Evolutionary conservation across 106 monocot genomes (phyloP).

Genomic region (Phalaenopsis equestris): DNA sequence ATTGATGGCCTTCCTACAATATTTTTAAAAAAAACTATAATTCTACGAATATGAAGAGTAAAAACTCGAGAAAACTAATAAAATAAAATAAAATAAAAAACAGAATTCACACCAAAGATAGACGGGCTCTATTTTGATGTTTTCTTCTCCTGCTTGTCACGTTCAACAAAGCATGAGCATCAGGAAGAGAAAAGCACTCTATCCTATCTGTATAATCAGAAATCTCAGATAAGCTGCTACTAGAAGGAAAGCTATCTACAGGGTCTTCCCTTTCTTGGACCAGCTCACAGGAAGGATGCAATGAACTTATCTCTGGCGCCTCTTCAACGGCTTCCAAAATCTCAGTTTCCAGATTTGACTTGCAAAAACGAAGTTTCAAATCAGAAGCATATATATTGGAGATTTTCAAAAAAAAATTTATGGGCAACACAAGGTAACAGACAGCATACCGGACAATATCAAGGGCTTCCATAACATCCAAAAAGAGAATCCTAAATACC

Average conservation of each 20-base stretch:
- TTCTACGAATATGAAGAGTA: background rate
- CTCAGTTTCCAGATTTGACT: constrained; percentile 9
- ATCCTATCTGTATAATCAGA: constrained; percentile 9
- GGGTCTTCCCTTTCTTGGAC: constrained; percentile 34
- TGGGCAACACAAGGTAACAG: background rate
- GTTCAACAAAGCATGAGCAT: constrained; percentile 53
- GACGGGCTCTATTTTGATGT: constrained; percentile 21
- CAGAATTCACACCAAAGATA: constrained; percentile 21
- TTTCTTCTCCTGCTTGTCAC: constrained; percentile 81
- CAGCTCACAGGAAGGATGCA: constrained; percentile 35
- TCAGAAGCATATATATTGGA: background rate
- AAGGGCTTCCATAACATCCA: no score
- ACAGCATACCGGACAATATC: background rate
- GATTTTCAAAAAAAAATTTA: background rate
- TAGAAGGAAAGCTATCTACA: constrained; percentile 8
- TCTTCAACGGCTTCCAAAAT: background rate
- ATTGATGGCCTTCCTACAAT: constrained; percentile 15
- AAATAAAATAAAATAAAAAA: background rate
- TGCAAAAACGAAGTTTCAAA: background rate
- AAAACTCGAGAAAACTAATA: background rate
- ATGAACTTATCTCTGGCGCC: constrained; percentile 15
- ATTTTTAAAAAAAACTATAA: background rate
- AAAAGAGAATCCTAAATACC: no score
- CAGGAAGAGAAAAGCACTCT: constrained; percentile 41
- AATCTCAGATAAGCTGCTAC: constrained; percentile 9